A percentile compares a stretch with the other conserved stretches of the same genome.
phyloP scores from a whole-genome alignment of 192 early-diverging fungal genomes.

The Backusella luteola region DNA sequence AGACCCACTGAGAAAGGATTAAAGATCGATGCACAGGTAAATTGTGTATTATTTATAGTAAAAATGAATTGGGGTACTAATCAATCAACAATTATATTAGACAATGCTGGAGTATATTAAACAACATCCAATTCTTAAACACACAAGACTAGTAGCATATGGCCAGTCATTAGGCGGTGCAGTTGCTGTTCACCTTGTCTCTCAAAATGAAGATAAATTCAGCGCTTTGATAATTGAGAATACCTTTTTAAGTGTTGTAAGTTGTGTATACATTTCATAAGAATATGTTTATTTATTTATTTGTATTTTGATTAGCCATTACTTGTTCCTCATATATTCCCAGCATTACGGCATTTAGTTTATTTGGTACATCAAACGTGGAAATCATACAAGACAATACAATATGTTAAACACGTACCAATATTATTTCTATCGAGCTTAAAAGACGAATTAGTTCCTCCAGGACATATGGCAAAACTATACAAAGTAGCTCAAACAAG shows the following conservation, averaged over 20 bases:
- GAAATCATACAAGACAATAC: slow-evolving; percentile 76
- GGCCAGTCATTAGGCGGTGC: slow-evolving; percentile 98
- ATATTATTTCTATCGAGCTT: slow-evolving; percentile 81
- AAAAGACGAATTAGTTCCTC: slow-evolving; percentile 87
- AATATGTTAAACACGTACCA: slow-evolving; percentile 62
- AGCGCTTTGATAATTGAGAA: slow-evolving; percentile 89
- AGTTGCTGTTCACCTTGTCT: slow-evolving; percentile 84
- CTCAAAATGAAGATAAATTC: slow-evolving; percentile 73
- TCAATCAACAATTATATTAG: slow-evolving; percentile 30
- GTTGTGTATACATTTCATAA: not conserved
- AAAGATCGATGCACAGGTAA: slow-evolving; percentile 81
- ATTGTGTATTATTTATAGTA: not conserved
- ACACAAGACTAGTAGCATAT: slow-evolving; percentile 84
- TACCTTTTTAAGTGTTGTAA: slow-evolving; percentile 86
- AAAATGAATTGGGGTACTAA: not conserved
- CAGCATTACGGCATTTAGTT: slow-evolving; percentile 62
- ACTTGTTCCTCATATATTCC: slow-evolving; percentile 84
- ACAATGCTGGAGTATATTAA: slow-evolving; percentile 83
- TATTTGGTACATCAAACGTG: slow-evolving; percentile 90
- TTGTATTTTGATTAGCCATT: slow-evolving; percentile 54
- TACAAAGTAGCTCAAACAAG: slow-evolving; percentile 58
- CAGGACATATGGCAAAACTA: slow-evolving; percentile 83
- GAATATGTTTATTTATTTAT: not conserved
- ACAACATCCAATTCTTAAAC: slow-evolving; percentile 66
- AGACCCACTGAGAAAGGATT: slow-evolving; percentile 83